Evolutionary conservation across 495 filamentous ascomycete genomes (phyloP).

Genomic region (Penicillium ucsense): DNA sequence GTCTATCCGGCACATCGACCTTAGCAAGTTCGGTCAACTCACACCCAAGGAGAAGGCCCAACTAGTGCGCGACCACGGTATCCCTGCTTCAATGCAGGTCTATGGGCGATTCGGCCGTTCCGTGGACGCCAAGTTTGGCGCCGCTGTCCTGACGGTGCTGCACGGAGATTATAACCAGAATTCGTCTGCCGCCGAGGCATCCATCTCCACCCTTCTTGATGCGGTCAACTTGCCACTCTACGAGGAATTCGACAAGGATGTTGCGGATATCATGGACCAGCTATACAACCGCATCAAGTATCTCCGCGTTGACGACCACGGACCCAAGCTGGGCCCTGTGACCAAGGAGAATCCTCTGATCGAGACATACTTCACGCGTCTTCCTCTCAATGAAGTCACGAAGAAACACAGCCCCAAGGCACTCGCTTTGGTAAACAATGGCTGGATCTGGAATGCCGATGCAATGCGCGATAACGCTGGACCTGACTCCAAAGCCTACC

Average conservation of each 20-base stretch:
- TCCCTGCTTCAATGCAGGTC: constrained; percentile 59
- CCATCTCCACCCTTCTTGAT: constrained; percentile 57
- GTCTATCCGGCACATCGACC: constrained; percentile 22
- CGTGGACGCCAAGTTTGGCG: constrained; percentile 56
- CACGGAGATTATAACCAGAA: constrained; percentile 57
- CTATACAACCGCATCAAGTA: constrained; percentile 92
- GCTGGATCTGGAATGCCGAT: constrained; percentile 97
- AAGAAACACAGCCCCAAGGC: constrained; percentile 65
- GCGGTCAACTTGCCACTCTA: constrained; percentile 83
- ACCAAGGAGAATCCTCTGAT: constrained; percentile 69
- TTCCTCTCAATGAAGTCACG: constrained; percentile 72
- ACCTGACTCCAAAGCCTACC: constrained; percentile 75
- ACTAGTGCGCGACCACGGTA: constrained; percentile 50
- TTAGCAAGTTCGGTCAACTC: constrained; percentile 37
- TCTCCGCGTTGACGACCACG: constrained; percentile 78
- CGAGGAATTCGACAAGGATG: constrained; percentile 78
- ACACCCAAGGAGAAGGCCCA: constrained; percentile 51
- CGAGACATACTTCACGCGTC: constrained; percentile 90
- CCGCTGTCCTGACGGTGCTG: constrained; percentile 56
- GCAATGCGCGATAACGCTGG: constrained; percentile 91
- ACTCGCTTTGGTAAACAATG: constrained; percentile 86
- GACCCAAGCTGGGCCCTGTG: constrained; percentile 79
- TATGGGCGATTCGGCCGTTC: constrained; percentile 67
- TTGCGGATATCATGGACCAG: constrained; percentile 75
- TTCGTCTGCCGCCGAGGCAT: constrained; percentile 35